Base-by-base conservation (phyloP, 1,139 yeast genomes). In the Hemisphaericaspora lyxosophila region DNA sequence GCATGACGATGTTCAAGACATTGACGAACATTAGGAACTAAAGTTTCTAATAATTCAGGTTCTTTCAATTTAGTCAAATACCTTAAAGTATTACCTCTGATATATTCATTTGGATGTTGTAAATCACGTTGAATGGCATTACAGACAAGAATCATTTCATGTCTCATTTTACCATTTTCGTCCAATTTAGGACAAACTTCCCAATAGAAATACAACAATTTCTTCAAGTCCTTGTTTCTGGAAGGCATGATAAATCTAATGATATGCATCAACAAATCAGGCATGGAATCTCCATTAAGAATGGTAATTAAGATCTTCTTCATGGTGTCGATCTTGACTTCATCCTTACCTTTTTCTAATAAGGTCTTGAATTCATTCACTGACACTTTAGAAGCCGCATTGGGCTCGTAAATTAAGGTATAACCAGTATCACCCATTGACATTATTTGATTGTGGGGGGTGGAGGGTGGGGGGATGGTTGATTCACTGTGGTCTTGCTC, bases 231-330 rank as follows among this genome's bases (percentile, higher is more conserved):
- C 67, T 92, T 94, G 66, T 83, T 82, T 55, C 76, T 85, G 15
- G 96, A 87, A 15, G 98, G 98, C 97, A 94, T 89, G 41, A 94
- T 94, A 56, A 88, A 94, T 56, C 98, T 80, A 54, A 94, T 92
- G 50, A 94, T 86, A 61, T 90, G 96, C 98, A 94, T 92, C 65
- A 94, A 77, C 52, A 94, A 72, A 49, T 86, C 95, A n/a, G 96
- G 94, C 82, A 92, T 74, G 41, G 95, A 82, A 55, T 92, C 96
- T 23, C 97, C 96, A 57, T 88, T 94, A 50, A 92, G 76, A 80
- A 94, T 89, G 39, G 90, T 76, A 47, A 86, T 80, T 50, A 92
- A 74, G 50, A 92, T 85, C 52, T 80, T 79, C 59, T 86, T 86
- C 98, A 92, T 92, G 44, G 96, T 84, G 40, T 81, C 87, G 48